Base-by-base conservation (phyloP, 768 basidiomycete species). In the Panaeolus cyanescens region DNA sequence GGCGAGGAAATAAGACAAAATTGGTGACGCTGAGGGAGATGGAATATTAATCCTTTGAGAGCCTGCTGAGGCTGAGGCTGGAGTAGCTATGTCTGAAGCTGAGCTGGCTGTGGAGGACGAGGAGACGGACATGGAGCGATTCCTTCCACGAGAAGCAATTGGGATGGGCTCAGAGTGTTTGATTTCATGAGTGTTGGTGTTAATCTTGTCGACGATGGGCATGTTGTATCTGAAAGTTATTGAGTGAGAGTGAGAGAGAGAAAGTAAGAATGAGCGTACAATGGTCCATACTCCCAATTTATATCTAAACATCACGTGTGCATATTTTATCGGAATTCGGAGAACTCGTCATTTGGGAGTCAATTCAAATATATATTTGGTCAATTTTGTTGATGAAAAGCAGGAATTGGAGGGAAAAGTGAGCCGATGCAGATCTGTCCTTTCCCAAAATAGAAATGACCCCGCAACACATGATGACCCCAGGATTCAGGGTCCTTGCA, bases 111-210 rank as follows among this genome's bases (percentile, higher is more conserved):
- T 85, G 0, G 87, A 85, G 34, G 78, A 75, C 0, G 88, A 89
- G 5, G 88, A 89, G 42, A 86, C 72, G 0, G 90, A 91, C 42
- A 78, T 70, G 13, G 90, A 89, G 57, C 90, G 89, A 12, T 76
- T 70, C 33, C 89, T 81, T 50, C 75, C 69, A 32, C 80, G 76
- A 32, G 74, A 67, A 39, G 77, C 71, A 68, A 89, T 86, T 59
- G 87, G 80, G 68, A 92, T 92, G 55, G 90, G 90, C 42, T 83
- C 80, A 20, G 89, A 85, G 72, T 77, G 89, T 36, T 79, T 82
- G 56, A 67, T 58, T 53, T 70, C 70, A 50, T 50, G 9, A 15
- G 45, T 25, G 59, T 73, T 63, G 32, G 67, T 40, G 65, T 64
- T 70, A 64, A 73, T 72, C 54, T 74, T 73, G 65, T 70, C 72